A percentile compares a stretch with the other conserved stretches of the same genome.
Evolutionary conservation across 768 basidiomycete species (phyloP).

Genomic region (Cytidiella melzeri): DNA sequence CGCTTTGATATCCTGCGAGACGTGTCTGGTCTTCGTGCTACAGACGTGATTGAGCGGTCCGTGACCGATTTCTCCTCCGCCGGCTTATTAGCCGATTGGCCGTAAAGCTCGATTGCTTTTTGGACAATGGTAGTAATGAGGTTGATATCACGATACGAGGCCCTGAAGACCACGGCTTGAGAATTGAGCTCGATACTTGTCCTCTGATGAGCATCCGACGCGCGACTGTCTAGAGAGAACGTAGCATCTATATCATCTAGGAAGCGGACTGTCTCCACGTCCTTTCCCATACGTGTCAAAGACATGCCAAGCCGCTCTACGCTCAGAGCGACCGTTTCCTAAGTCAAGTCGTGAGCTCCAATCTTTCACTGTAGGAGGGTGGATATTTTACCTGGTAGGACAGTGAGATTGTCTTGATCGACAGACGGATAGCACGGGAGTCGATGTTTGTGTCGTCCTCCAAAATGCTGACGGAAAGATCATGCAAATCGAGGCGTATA

Average conservation of each 20-base stretch:
- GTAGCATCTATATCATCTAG: constrained; percentile 90
- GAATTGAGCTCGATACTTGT: constrained; percentile 77
- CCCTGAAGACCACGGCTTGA: constrained; percentile 84
- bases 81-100: constrained; percentile 28
- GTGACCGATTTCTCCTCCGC: not conserved
- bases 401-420: constrained; percentile 78
- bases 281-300: constrained; percentile 78
- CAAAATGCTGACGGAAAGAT: constrained; percentile 82
- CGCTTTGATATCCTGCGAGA: constrained; percentile 11
- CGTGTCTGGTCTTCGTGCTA: not conserved
- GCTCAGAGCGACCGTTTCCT: constrained; percentile 80
- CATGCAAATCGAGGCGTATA: constrained; percentile 84
- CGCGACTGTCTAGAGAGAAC: constrained; percentile 80
- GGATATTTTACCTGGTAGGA: constrained; percentile 80
- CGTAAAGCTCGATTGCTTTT: constrained; percentile 78
- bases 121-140: constrained; percentile 84
- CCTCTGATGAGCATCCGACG: constrained; percentile 61
- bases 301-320: constrained; percentile 90
- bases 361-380: too few relatives aligned
- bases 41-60: not conserved
- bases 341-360: too few relatives aligned
- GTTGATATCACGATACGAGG: constrained; percentile 92
- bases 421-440: constrained; percentile 81
- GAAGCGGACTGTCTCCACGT: constrained; percentile 81
- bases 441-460: constrained; percentile 75